Evolutionary conservation across 2,329 filamentous ascomycete genomes (phyloP), one percentile per base, ranked within the genome.

Genomic region (Allantophomopsis lycopodina): DNA sequence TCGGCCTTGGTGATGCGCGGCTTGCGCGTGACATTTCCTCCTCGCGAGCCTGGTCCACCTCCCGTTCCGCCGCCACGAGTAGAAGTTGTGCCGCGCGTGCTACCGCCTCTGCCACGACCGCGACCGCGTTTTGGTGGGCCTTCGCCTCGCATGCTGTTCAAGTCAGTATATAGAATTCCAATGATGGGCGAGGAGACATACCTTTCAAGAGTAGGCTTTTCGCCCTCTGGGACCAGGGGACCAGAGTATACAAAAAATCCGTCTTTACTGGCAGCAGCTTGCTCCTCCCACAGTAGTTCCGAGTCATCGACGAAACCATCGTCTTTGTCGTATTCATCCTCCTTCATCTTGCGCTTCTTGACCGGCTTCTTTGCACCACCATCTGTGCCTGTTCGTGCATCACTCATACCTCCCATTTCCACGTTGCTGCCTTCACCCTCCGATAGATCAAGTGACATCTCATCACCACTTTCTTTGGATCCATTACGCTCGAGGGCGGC

Each of bases 161-260:
- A 40, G 18, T 20, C 18, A 20, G 18, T 20, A 20, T 20, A 20
- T 20, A 20, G 18, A 20, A 20, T 20, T 20, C 18, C 7, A 4
- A 20, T 20, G 4, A 4, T 20, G 7, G 18, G 18, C 7, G 18
- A 20, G 18, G 4, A 20, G 18, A 20, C 18, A 20, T 4, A 20
- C 18, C 18, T 20, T 54, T 81, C 76, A 37, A 78, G 66, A 40
- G 69, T 61, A 32, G 75, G 66, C 60, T 91, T 89, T 61, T 94
- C 83, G 16, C 80, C 83, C 60, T 94, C 87, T 5, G 83, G 83
- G 16, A 96, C 74, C 36, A 98, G 66, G 7, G 89, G 89, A 3
- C 91, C 91, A 44, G 85, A 93, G 60, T 95, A 98, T 2, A 98
- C 91, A 57, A 96, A 98, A 65, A 96, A 98, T 1, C 91, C 91